Percentiles rank a stretch among this genome's conserved stretches.
Conservation (phyloP, 345 rosid species). For the Gossypium turneri region DNA sequence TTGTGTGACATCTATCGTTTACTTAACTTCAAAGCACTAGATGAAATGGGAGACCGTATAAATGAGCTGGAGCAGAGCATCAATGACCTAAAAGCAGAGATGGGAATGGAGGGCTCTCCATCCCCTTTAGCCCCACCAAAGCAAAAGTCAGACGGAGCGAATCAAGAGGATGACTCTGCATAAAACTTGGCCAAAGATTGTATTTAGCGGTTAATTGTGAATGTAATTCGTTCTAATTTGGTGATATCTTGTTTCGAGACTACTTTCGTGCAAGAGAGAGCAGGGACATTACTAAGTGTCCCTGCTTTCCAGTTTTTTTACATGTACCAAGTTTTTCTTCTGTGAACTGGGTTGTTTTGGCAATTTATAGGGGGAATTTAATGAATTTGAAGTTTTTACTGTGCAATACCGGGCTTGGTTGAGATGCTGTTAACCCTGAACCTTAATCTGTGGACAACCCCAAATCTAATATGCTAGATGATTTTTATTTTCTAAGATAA, state of each 20-base stretch:
- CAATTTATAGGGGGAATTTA: background rate
- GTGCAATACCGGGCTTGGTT: background rate
- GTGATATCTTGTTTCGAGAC: background rate
- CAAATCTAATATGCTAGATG: background rate
- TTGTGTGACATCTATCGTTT: slow-evolving; percentile 13
- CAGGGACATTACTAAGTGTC: background rate
- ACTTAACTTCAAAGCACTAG: slow-evolving; percentile 59
- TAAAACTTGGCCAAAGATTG: slow-evolving; percentile 20
- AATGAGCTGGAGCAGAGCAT: slow-evolving; percentile 72
- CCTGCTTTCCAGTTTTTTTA: background rate
- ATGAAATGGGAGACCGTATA: slow-evolving; percentile 72
- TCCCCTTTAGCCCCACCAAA: slow-evolving; percentile 47
- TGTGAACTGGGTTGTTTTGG: background rate
- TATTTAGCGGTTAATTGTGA: slow-evolving; percentile 3
- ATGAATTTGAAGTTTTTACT: background rate
- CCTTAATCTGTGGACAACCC: background rate
- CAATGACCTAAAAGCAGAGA: slow-evolving; percentile 50
- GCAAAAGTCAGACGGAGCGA: slow-evolving; percentile 34
- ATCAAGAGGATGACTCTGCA: slow-evolving; percentile 42
- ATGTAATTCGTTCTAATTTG: background rate
- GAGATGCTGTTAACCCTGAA: background rate
- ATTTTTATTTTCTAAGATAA: background rate
- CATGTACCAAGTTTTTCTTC: background rate
- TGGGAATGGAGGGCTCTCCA: slow-evolving; percentile 71
- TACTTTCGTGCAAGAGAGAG: slow-evolving; percentile 1